These are phyloP conservation scores for Phytophthora nicotianae DNA, from an alignment of 352 stramenopile species.

Conservation along the genomic window DNA sequence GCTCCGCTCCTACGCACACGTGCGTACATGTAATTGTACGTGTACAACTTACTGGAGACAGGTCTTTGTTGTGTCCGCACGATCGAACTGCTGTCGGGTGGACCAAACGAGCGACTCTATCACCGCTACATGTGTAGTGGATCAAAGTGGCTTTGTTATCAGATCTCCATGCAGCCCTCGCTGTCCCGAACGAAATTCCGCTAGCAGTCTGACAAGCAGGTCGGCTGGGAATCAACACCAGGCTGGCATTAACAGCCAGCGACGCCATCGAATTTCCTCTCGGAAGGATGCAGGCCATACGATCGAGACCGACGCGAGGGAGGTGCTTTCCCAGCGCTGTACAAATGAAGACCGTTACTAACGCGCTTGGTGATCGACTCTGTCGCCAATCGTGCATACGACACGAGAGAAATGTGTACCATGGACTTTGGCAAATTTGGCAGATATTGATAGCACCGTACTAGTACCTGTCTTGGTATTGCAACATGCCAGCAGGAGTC, in stretches of 20 bases:
- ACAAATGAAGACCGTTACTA: conserved; percentile 10
- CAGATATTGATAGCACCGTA: no score
- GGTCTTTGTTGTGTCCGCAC: conserved; percentile 22
- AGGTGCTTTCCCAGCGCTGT: conserved; percentile 1
- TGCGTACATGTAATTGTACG: background rate
- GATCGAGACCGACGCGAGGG: conserved; percentile 3
- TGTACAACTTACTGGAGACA: conserved; percentile 7
- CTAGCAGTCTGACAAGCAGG: background rate
- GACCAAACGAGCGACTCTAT: background rate
- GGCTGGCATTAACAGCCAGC: background rate
- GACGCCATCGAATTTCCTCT: conserved; percentile 18
- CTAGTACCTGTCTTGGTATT: no score
- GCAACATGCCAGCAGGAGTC: no score
- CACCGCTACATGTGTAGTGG: background rate
- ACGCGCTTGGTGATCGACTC: conserved; percentile 12
- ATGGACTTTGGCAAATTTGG: background rate
- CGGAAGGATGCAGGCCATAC: conserved; percentile 7
- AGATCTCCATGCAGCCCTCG: background rate
- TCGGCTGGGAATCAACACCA: conserved; percentile 5
- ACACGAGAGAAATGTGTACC: conserved; percentile 12
- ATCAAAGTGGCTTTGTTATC: conserved; percentile 18
- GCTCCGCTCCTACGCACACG: background rate
- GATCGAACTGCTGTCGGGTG: conserved; percentile 16
- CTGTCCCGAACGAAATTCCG: conserved; percentile 27
- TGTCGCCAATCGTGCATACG: conserved; percentile 13